Base-by-base conservation (phyloP, 2,329 filamentous ascomycete genomes). In the Bipolaris bicolor region DNA sequence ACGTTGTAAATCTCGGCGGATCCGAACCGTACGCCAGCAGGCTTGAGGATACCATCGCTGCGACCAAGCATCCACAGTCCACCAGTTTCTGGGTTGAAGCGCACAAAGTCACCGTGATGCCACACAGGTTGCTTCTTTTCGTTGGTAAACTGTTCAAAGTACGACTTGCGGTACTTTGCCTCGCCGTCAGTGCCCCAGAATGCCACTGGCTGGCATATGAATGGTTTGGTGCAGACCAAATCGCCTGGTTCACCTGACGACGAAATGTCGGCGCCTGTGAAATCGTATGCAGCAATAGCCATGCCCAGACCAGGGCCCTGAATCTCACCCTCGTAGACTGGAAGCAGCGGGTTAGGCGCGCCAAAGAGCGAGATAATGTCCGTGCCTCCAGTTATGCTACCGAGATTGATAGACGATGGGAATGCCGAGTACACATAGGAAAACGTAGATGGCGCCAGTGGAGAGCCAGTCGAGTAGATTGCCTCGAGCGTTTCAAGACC, bases 331-430 rank as follows among this genome's bases (percentile, higher is more conserved):
- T 77, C 75, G 65, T 81, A 80, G 26, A 83, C 81, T 9, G 81
- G 80, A 7, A 78, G 66, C 3, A 83, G 72, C 1, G 80, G 81
- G 53, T 89, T 94, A 0, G 92, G 90, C 0, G 91, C 89, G 41
- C 93, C 94, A 70, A 98, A 99, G 33, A 98, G 86, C 0, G 93
- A 97, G 63, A 98, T 91, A 68, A 98, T 98, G 74, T 99, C 95
- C 3, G 94, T 98, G 48, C 94, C 95, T 36, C 95, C 95, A 0
- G 94, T 98, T 70, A 99, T 98, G 55, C 91, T 96, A 47, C 88
- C 92, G 7, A 98, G 86, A 76, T 97, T 94, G 64, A 98, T 82
- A n/a, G 84, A 81, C 0, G 84, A 71, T 1, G 92, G 92, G 71
- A 98, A 96, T 1, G 90, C 89, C 24, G 84, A 80, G 79, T 98